Evolutionary conservation across 2,329 filamentous ascomycete genomes (phyloP).

Genomic region (Rhinocladiella mackenziei): DNA sequence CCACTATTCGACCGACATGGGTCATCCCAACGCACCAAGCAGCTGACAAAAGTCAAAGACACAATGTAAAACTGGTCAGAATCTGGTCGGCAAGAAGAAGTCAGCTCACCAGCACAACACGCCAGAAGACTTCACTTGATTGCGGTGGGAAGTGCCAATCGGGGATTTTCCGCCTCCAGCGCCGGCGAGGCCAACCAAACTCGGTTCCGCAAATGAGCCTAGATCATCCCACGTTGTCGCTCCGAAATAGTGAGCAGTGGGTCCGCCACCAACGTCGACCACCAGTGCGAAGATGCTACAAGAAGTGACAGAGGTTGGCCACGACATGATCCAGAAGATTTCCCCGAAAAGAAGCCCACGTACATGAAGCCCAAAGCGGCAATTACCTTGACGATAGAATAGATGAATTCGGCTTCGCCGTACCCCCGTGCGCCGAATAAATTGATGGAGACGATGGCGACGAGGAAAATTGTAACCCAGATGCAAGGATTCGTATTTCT

Average conservation of each 20-base stretch:
- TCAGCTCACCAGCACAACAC: conserved; percentile 60
- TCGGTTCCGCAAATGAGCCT: conserved; percentile 68
- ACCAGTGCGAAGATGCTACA: conserved; percentile 74
- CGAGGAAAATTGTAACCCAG: conserved; percentile 67
- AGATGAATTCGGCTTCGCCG: conserved; percentile 76
- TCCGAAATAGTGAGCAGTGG: conserved; percentile 66
- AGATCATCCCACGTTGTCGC: conserved; percentile 70
- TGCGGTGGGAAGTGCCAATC: conserved; percentile 73
- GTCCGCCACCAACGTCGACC: conserved; percentile 75
- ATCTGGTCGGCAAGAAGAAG: background rate
- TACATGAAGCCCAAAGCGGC: conserved; percentile 79
- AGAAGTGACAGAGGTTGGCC: conserved; percentile 60
- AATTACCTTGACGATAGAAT: conserved; percentile 73
- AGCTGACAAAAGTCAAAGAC: conserved; percentile 71
- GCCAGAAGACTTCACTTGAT: conserved; percentile 91
- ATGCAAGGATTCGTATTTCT: conserved; percentile 53
- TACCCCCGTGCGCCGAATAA: conserved; percentile 78
- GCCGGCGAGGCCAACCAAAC: conserved; percentile 56
- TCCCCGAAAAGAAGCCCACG: conserved; percentile 68
- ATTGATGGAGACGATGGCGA: conserved; percentile 69
- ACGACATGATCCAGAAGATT: conserved; percentile 76
- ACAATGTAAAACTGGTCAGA: conserved; percentile 71
- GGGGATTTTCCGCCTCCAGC: conserved; percentile 56
- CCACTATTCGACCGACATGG: conserved; percentile 56
- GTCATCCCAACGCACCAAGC: conserved; percentile 73